Evolutionary conservation across 352 stramenopile genomes (phyloP).

Genomic region (Halophytophthora polymorphica): DNA sequence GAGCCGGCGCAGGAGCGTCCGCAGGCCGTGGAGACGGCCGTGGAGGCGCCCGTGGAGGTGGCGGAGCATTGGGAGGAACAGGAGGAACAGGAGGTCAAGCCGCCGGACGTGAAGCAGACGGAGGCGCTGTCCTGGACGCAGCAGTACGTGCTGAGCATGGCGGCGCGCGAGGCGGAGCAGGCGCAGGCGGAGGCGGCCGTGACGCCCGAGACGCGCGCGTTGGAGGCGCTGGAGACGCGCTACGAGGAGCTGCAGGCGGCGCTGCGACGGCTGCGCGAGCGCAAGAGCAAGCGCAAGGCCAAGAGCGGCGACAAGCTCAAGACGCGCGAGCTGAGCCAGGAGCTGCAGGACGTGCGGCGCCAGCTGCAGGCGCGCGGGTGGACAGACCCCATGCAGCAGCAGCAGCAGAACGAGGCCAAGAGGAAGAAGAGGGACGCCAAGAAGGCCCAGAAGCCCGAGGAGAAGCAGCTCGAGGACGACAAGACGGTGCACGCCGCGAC

Average conservation of each 20-base stretch:
- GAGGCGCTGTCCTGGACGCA: slow-evolving; percentile 71
- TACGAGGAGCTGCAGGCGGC: slow-evolving; percentile 35
- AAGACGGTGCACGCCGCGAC: neutral
- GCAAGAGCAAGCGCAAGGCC: slow-evolving; percentile 64
- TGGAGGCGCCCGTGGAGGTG: slow-evolving; percentile 12
- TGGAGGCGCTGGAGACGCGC: slow-evolving; percentile 48
- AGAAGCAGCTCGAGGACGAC: slow-evolving; percentile 10
- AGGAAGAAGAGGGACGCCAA: slow-evolving; percentile 50
- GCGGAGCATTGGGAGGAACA: slow-evolving; percentile 7
- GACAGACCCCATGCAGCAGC: slow-evolving; percentile 37
- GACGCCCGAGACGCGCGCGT: slow-evolving; percentile 30
- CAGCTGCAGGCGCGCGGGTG: slow-evolving; percentile 42
- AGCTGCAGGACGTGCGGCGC: slow-evolving; percentile 38
- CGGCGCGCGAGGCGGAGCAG: slow-evolving; percentile 40
- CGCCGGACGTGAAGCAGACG: slow-evolving; percentile 3
- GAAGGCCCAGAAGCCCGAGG: slow-evolving; percentile 21
- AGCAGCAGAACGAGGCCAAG: slow-evolving; percentile 26
- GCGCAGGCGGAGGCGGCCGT: slow-evolving; percentile 30
- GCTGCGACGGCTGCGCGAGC: slow-evolving; percentile 37
- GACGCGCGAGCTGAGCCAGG: slow-evolving; percentile 33
- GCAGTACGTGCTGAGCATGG: slow-evolving; percentile 66
- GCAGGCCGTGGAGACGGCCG: neutral
- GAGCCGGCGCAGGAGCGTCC: slow-evolving; percentile 1
- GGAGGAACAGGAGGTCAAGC: neutral
- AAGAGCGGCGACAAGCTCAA: slow-evolving; percentile 37